Evolutionary conservation across 495 filamentous ascomycete species (phyloP).

Genomic region (Aspergillus avenaceus): DNA sequence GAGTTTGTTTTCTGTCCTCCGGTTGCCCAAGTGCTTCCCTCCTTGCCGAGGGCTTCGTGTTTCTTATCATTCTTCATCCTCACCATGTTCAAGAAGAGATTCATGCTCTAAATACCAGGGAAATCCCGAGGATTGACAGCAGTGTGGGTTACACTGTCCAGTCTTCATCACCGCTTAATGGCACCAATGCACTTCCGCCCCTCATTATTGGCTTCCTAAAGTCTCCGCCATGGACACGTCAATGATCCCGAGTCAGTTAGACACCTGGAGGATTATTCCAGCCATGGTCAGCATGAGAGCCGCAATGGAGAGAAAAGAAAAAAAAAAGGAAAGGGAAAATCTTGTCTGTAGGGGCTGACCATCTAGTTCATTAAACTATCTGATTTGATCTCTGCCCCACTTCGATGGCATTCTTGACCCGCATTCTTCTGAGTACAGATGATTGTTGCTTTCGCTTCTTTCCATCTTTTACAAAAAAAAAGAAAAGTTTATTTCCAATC

Average conservation of each 20-base stretch:
- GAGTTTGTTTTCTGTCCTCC: neutral
- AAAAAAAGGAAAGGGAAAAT: too few relatives aligned
- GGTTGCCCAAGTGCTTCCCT: neutral
- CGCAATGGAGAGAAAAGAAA: constrained; percentile 8
- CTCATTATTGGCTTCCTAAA: constrained; percentile 15
- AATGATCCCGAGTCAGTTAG: constrained; percentile 13
- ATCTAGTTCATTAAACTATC: too few relatives aligned
- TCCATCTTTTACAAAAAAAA: too few relatives aligned
- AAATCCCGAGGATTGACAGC: neutral
- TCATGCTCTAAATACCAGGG: neutral
- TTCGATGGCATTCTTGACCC: constrained; percentile 9
- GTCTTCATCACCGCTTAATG: constrained; percentile 5
- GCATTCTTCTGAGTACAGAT: constrained; percentile 11
- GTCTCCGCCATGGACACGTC: constrained; percentile 21
- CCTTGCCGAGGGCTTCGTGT: too few relatives aligned
- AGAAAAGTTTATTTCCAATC: too few relatives aligned
- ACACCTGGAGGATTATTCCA: constrained; percentile 1
- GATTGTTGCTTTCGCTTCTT: constrained; percentile 1
- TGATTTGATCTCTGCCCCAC: constrained; percentile 14
- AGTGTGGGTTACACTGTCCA: constrained; percentile 3
- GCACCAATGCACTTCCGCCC: constrained; percentile 15
- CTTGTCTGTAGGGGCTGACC: too few relatives aligned
- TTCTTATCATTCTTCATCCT: neutral
- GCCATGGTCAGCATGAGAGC: constrained; percentile 12
- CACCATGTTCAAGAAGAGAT: neutral